Evolutionary conservation across 1,284 basidiomycete genomes (phyloP).

Genomic region (Ustilago xerochloae): DNA sequence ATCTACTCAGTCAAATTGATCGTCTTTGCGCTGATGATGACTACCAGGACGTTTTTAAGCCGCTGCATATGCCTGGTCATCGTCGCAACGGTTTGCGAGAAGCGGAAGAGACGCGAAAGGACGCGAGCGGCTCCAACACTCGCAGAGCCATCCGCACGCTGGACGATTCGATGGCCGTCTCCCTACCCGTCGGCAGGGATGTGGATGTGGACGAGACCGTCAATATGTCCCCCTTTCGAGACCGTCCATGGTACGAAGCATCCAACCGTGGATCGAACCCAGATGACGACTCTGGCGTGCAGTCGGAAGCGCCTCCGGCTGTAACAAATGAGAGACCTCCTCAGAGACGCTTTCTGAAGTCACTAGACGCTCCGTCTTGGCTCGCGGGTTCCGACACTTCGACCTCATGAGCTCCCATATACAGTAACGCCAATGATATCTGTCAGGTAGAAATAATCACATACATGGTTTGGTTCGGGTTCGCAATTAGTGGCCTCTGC

Average conservation of each 20-base stretch:
- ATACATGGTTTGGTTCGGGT: too few relatives aligned
- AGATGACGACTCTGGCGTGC: neutral
- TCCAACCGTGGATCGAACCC: neutral
- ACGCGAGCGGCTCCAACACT: neutral
- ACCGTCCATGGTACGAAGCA: neutral
- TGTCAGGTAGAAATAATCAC: too few relatives aligned
- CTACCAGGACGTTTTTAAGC: neutral
- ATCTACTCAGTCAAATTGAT: constrained; percentile 32
- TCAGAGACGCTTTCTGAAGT: constrained; percentile 25
- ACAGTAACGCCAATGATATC: too few relatives aligned
- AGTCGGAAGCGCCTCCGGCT: neutral
- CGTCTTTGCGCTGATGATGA: constrained; percentile 17
- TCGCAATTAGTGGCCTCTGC: too few relatives aligned
- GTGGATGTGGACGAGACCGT: neutral
- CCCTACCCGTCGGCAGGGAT: neutral
- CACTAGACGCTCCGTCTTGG: constrained; percentile 15
- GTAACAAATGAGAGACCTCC: constrained; percentile 10
- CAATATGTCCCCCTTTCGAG: neutral
- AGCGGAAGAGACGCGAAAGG: neutral
- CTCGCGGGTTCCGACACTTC: neutral
- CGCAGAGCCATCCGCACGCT: neutral
- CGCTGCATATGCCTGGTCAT: neutral
- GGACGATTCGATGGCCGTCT: neutral
- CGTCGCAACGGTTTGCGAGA: neutral
- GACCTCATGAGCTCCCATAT: too few relatives aligned